Base-by-base conservation (phyloP, 768 basidiomycete species). In the Psilocybe tampanensis region DNA sequence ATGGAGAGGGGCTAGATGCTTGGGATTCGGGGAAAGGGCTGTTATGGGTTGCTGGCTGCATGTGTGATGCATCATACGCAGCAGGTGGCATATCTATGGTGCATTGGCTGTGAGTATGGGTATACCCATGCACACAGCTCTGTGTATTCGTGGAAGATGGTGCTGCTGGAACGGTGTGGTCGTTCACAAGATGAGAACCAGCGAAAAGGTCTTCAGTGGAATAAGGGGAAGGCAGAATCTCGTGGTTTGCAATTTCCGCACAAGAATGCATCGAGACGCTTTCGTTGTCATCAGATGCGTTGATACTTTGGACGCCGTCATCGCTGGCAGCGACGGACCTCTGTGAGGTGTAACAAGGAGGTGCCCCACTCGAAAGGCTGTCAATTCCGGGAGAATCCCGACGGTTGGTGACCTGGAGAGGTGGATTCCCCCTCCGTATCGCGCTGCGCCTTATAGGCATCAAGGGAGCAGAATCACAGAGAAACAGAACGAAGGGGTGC, bases 221-320 rank as follows among this genome's bases (percentile, higher is more conserved):
- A 44, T 61, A 58, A 19, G 60, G 60, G 3, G 60, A 61, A 11
- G 56, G 56, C n/a, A 61, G 36, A 21, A 54, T 32, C 8, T 56
- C 34, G 2, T 32, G 32, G n/a, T 8, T 6, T 11, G 29, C 26
- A 8, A 34, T 22, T 29, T 54, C 52, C 13, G 52, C 24, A 36
- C 44, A 58, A 15, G 51, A 52, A n/a, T 49, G 54, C 47, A 53
- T 49, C 6, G 50, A 53, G 19, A 33, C 48, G 18, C 49, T 47
- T 36, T 56, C 54, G 13, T 53, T 44, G 18, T 44, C 44, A 29
- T 59, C 52, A 2, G 39, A 49, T 8, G 47, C 24, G 33, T 26
- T 29, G 22, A 47, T 34, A 45, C 52, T 54, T 19, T 24, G 52
- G 9, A 32, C 21, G 33, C 21, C 54, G 13, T 55, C 54, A 49